Evolutionary conservation across 2,329 filamentous ascomycete genomes (phyloP).

Genomic region (Hirsutella rhossiliensis): DNA sequence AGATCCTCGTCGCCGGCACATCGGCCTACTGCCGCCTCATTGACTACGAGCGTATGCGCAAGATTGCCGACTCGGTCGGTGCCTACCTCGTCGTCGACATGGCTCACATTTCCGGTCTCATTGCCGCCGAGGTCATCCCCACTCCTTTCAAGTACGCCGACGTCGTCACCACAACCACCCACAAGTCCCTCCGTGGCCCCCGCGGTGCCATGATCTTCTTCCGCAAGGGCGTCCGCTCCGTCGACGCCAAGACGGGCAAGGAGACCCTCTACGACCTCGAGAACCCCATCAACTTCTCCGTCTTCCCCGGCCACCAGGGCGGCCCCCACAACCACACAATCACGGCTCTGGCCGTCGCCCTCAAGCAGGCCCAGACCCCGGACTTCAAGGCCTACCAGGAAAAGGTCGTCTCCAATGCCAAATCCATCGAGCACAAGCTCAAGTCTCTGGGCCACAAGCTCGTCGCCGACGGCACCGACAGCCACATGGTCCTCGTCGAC

Average conservation of each 20-base stretch:
- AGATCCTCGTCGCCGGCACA: constrained; percentile 91
- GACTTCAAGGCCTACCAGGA: constrained; percentile 94
- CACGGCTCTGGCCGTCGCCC: constrained; percentile 84
- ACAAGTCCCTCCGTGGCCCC: constrained; percentile 96
- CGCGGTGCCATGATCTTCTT: constrained; percentile 99
- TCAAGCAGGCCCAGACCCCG: constrained; percentile 81
- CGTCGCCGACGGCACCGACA: constrained; percentile 91
- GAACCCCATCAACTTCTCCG: constrained; percentile 94
- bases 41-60: constrained; percentile 90
- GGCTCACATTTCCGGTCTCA: constrained; percentile 95
- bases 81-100: constrained; percentile 96
- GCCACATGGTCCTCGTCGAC: constrained; percentile 93
- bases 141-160: constrained; percentile 89
- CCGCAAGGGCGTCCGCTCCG: constrained; percentile 88
- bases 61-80: constrained; percentile 86
- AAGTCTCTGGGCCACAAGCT: constrained; percentile 87
- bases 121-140: constrained; percentile 85
- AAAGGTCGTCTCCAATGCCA: constrained; percentile 85
- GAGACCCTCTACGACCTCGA: constrained; percentile 87
- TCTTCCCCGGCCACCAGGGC: constrained; percentile 98
- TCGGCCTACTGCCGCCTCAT: constrained; percentile 97
- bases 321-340: constrained; percentile 99
- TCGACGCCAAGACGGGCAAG: constrained; percentile 84
- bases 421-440: constrained; percentile 74
- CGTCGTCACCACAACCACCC: constrained; percentile 95